Percentiles rank a stretch among this genome's conserved stretches.
Evolutionary conservation across 768 basidiomycete species (phyloP).

Genomic region (Calocybe gangraenosa): DNA sequence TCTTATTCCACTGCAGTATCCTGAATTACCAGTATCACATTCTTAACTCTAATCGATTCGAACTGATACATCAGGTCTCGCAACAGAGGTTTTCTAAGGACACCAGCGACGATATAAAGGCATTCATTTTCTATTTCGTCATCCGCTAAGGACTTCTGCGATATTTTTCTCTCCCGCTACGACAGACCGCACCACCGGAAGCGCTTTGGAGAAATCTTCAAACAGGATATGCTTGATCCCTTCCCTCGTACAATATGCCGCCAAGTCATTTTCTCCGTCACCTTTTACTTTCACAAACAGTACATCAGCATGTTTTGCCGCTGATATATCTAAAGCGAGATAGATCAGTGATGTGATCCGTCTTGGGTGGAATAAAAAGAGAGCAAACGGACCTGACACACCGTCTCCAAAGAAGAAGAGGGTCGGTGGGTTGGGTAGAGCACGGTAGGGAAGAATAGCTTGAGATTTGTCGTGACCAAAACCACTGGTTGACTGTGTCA

Average conservation of each 20-base stretch:
- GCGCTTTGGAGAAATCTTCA: constrained; percentile 60
- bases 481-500: constrained; percentile 41
- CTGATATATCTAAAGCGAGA: constrained; percentile 69
- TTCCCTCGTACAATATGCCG: constrained; percentile 74
- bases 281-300: constrained; percentile 89
- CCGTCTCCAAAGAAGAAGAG: constrained; percentile 99
- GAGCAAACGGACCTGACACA: constrained; percentile 65
- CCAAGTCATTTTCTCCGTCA: constrained; percentile 82
- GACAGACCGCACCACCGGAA: constrained; percentile 58
- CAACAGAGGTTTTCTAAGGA: no score
- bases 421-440: constrained; percentile 63
- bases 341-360: background rate
- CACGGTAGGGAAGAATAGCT: constrained; percentile 89
- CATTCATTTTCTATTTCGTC: no score
- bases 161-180: constrained; percentile 67
- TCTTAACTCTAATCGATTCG: no score
- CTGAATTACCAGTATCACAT: no score
- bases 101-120: no score
- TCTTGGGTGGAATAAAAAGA: background rate
- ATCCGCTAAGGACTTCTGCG: constrained; percentile 35
- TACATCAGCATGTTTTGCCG: constrained; percentile 87
- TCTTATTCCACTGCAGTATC: no score
- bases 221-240: constrained; percentile 81
- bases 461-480: constrained; percentile 97
- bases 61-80: no score